Percentiles rank a stretch among this genome's conserved stretches.
These are phyloP conservation scores for Phytophthora aleatoria DNA, from an alignment of 352 stramenopile genomes.

Conservation along the genomic window DNA sequence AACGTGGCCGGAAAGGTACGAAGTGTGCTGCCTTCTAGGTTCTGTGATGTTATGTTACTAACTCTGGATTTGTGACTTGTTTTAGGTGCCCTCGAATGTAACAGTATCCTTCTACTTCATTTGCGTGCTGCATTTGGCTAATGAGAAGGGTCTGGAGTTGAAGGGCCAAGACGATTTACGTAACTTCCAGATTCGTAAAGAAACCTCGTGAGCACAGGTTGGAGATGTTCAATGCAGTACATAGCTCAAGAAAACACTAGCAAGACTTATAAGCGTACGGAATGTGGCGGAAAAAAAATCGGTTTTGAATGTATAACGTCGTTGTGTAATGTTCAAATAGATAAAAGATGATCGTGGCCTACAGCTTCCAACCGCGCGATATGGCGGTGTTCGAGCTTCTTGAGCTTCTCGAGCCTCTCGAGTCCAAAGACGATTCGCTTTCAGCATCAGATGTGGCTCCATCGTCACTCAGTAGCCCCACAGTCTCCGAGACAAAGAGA, in stretches of 20 bases:
- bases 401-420: constrained; percentile 23
- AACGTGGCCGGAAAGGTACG: constrained; percentile 85
- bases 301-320: constrained; percentile 29
- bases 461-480: constrained; percentile 56
- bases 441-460: constrained; percentile 26
- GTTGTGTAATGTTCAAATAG: constrained; percentile 39
- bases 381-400: constrained; percentile 21
- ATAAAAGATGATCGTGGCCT: constrained; percentile 26
- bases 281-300: constrained; percentile 12
- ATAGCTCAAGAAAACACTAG: constrained; percentile 19
- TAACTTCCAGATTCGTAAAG: constrained; percentile 77
- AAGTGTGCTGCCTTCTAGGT: neutral
- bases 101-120: constrained; percentile 99
- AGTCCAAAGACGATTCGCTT: constrained; percentile 31
- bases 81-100: constrained; percentile 91
- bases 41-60: neutral
- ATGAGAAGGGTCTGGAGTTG: constrained; percentile 96
- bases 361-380: constrained; percentile 72
- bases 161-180: constrained; percentile 74
- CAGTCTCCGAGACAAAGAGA: constrained; percentile 50
- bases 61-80: constrained; percentile 8
- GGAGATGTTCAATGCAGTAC: constrained; percentile 13
- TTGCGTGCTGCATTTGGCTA: constrained; percentile 98
- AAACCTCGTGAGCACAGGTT: constrained; percentile 22
- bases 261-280: constrained; percentile 19